Conservation (phyloP, 169 alveolate genomes). For the Eimeria praecox region DNA sequence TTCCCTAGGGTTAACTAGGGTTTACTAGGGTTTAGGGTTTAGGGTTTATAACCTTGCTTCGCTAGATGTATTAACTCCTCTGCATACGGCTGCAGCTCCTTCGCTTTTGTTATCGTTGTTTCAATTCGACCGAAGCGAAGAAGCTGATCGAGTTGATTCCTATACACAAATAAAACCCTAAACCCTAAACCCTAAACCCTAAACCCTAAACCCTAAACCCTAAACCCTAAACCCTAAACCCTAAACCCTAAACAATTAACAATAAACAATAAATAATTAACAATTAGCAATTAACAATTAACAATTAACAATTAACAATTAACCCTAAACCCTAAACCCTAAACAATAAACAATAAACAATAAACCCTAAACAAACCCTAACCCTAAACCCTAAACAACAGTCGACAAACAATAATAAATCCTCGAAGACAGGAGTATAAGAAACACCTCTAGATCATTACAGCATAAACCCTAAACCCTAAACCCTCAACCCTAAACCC, state of each 20-base stretch:
- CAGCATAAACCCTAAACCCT: conserved; percentile 25
- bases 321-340: too few relatives aligned
- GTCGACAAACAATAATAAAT: too few relatives aligned
- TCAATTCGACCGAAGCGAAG: conserved; percentile 90
- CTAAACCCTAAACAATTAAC: conserved; percentile 3
- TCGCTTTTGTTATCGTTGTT: conserved; percentile 90
- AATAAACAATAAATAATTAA: conserved; percentile 2
- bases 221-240: background rate
- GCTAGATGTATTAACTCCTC: conserved; percentile 92
- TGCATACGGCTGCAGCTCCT: conserved; percentile 93
- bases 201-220: conserved; percentile 27
- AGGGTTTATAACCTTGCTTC: conserved; percentile 80
- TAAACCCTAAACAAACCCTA: too few relatives aligned
- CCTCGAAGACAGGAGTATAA: too few relatives aligned
- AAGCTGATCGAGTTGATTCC: conserved; percentile 88
- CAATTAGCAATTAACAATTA: too few relatives aligned
- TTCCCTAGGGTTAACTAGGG: conserved; percentile 30
- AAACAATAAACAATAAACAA: too few relatives aligned
- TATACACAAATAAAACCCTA: background rate
- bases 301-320: too few relatives aligned
- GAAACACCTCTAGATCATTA: too few relatives aligned
- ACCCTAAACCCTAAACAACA: too few relatives aligned
- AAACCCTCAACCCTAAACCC: conserved; percentile 14
- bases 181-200: background rate
- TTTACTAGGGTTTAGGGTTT: conserved; percentile 43